Evolutionary conservation across 495 filamentous ascomycete species (phyloP), one percentile per base, ranked within the genome.

Genomic region (Penicillium tannophilum): DNA sequence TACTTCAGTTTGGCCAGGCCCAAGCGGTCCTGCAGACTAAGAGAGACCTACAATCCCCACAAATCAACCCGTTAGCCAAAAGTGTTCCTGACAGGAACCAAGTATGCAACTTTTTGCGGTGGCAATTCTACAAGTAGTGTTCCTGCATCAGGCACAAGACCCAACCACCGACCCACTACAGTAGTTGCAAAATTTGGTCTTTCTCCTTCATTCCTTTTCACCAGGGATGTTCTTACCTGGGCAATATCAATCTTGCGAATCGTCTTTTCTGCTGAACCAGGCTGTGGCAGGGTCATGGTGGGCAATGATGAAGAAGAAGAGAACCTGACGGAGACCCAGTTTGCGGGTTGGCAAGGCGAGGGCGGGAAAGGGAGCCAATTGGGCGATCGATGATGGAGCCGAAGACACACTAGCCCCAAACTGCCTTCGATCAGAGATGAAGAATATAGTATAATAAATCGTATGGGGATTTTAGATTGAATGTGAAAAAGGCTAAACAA

Each of bases 1-100:
- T 93, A 90, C 77, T 97, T 99, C 84, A 96, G 92, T 77, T 90
- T 93, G 70, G 94, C 94, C 52, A 98, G 84, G 63, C 95, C 93
- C 35, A 99, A 82, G 45, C 93, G 91, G 77, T 95, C 90, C 73
- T 96, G 91, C 35, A 99, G 79, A 66, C 86, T 88, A 73, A 93
- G 80, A 55, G 92, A 94, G 75, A 98, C 94, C 94, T 98, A 61
- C 41, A 42, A 43, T 19, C 11, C 8, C 42, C 55, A n/a, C 33
- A 26, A 35, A 31, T 43, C 10, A 35, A 24, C 9, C 30, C 16
- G 60, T 67, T 30, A 67, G 55, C 44, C 11, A 17, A 33, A 31
- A 4, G 35, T 9, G 14, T 26, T 39, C 56, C 16, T 49, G 17
- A 23, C 16, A 30, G 5, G 43, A 26, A 17, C 44, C 14, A 47